phyloP scores from a whole-genome alignment of 176 grass and related monocot genomes.

The Thalia dealbata region DNA sequence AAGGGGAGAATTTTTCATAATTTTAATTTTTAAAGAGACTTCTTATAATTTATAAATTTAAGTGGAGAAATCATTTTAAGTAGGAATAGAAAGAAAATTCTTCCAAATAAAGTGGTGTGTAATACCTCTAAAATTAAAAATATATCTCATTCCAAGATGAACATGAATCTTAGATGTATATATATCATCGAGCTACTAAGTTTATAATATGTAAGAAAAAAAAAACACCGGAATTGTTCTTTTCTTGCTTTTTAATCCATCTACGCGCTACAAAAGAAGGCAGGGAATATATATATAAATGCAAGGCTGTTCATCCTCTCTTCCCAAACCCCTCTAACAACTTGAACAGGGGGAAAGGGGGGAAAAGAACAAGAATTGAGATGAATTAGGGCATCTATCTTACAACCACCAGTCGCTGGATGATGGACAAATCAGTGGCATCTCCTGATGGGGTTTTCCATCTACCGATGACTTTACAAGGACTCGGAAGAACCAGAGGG shows the following conservation, averaged over 20 bases:
- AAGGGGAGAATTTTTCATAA: no score
- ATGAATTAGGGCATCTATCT: constrained; percentile 1
- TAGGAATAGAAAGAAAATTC: no score
- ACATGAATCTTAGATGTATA: no score
- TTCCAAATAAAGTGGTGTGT: no score
- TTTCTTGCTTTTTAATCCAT: not conserved
- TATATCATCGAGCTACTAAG: no score
- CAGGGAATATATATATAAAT: not conserved
- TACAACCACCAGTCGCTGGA: not conserved
- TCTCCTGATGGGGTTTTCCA: not conserved
- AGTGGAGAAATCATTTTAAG: no score
- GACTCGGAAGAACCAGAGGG: not conserved
- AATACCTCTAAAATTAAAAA: no score
- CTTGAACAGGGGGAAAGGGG: not conserved
- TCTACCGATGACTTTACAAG: not conserved
- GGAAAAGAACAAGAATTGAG: not conserved
- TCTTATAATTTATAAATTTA: no score
- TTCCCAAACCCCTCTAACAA: not conserved
- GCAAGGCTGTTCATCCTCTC: not conserved
- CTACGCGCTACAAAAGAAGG: not conserved
- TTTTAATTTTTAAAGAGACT: no score
- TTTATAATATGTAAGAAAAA: no score
- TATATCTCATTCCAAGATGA: no score
- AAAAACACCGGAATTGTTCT: not conserved
- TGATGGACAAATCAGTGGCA: not conserved